Evolutionary conservation across 116 monocot species (phyloP).

Genomic region (Iris pallida): DNA sequence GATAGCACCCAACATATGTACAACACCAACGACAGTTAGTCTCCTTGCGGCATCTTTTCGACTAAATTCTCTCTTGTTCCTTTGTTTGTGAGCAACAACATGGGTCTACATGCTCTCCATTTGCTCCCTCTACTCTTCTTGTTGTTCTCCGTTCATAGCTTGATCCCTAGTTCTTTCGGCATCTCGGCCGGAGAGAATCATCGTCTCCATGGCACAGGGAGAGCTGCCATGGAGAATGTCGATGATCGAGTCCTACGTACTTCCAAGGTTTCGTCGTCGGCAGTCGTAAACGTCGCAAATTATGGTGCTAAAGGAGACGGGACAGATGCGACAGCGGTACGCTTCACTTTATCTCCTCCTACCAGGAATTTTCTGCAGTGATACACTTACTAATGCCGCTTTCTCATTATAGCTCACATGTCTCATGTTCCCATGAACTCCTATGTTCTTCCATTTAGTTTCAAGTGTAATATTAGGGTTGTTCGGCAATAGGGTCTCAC

Average conservation of each 20-base stretch:
- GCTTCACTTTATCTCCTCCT: too few relatives aligned
- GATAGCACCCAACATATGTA: neutral
- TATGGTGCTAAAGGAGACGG: constrained; percentile 21
- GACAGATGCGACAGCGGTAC: constrained; percentile 17
- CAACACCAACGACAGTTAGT: too few relatives aligned
- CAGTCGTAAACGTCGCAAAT: constrained; percentile 15
- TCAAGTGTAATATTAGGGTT: too few relatives aligned
- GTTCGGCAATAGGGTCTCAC: too few relatives aligned
- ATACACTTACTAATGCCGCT: too few relatives aligned
- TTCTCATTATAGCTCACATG: too few relatives aligned
- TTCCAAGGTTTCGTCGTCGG: neutral
- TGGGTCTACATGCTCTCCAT: constrained; percentile 1
- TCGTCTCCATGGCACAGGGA: too few relatives aligned
- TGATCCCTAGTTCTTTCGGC: neutral
- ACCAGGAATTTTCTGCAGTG: too few relatives aligned
- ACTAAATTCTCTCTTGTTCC: neutral
- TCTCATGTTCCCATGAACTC: too few relatives aligned
- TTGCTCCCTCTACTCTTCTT: neutral
- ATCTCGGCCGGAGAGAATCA: neutral
- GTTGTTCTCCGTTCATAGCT: neutral
- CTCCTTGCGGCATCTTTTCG: too few relatives aligned
- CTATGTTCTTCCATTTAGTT: too few relatives aligned
- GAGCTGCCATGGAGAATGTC: neutral
- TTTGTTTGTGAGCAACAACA: neutral
- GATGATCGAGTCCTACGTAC: neutral